Evolutionary conservation across 2,329 filamentous ascomycete species (phyloP), one percentile per base, ranked within the genome.

Genomic region (Cercospora brassicicola): DNA sequence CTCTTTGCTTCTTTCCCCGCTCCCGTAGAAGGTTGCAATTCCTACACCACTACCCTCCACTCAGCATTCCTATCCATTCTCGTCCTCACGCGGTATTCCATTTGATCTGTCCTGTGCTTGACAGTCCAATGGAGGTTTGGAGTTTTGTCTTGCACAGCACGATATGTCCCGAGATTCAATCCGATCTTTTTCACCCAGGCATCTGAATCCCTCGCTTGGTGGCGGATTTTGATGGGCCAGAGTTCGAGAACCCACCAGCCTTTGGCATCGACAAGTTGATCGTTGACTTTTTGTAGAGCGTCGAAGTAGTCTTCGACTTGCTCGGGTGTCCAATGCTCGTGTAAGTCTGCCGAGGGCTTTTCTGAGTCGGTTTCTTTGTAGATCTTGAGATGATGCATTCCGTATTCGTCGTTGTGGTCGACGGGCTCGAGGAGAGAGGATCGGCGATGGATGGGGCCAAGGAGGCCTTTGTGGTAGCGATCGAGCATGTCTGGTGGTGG

Each of bases 41-140:
- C 20, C 55, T 20, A 64, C 1, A 64, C 31, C 51, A 64, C 51
- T 30, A 64, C 62, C 23, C 31, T 18, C 86, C 74, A 81, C 64
- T 36, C 59, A 0, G 77, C 74, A 51, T 77, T 71, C 61, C 71
- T 70, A 55, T 77, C 76, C 28, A 76, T 64, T 45, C 74, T 67
- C 31, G 75, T 76, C 66, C 72, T 76, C 11, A 79, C 69, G 61
- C 76, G 74, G 66, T 83, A 83, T 4, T 74, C 74, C 55, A 73
- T 70, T 20, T 80, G 76, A 11, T 76, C 67, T 56, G 80, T 77
- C 28, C 79, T 69, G 62, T 78, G 76, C 71, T 78, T 69, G 31
- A 82, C 82, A 9, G 81, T 82, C 81, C 81, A 83, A 69, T 83
- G 82, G 73, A 82, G 73, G 53, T 78, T 79, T 6, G 82, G 81